Percentiles rank a stretch among this genome's conserved stretches.
Conservation (phyloP, 352 stramenopile species). For the Pelagophyceae sp. region DNA sequence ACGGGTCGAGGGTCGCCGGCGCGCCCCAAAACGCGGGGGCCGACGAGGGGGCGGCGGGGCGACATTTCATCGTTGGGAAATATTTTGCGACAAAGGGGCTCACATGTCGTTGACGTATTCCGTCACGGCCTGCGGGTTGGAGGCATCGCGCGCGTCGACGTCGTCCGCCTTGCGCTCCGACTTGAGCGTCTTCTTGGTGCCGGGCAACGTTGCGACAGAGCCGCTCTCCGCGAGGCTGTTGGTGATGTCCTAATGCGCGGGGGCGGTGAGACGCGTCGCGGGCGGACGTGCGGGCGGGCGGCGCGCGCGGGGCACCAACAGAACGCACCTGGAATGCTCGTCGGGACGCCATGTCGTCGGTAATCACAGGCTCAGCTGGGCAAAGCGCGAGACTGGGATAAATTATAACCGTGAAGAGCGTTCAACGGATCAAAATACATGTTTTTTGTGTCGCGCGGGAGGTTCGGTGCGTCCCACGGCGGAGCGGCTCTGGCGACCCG, state of each 20-base stretch:
- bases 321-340: not conserved
- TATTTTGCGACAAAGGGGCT: not conserved
- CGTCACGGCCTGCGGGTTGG: conserved; percentile 71
- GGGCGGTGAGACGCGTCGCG: not conserved
- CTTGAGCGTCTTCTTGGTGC: conserved; percentile 16
- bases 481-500: too few relatives aligned
- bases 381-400: too few relatives aligned
- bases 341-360: not conserved
- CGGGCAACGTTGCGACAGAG: not conserved
- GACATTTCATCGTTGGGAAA: too few relatives aligned
- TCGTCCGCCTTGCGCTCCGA: conserved; percentile 46
- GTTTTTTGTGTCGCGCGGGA: too few relatives aligned
- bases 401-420: too few relatives aligned
- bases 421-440: too few relatives aligned
- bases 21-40: not conserved
- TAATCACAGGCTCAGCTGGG: too few relatives aligned
- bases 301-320: not conserved
- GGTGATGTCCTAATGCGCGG: conserved; percentile 11
- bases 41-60: not conserved
- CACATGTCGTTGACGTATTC: conserved; percentile 73
- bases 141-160: conserved; percentile 68
- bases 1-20: not conserved
- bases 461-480: too few relatives aligned
- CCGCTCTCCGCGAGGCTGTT: not conserved
- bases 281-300: not conserved